Base-by-base conservation (phyloP, 176 grass and related monocot species). In the Metroxylon sagu region DNA sequence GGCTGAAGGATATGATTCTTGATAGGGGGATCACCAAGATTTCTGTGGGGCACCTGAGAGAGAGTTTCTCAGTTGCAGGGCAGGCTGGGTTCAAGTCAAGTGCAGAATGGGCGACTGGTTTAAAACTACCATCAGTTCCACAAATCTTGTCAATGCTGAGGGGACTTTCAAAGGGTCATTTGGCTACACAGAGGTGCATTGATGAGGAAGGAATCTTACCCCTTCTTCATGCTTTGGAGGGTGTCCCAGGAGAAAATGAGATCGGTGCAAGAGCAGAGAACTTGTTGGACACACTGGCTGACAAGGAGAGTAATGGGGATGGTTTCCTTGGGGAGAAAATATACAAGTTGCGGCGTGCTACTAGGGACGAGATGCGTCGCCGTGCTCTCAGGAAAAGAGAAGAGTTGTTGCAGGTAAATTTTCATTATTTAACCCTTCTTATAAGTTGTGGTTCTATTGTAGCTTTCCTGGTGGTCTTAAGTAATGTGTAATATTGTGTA, bases 221-320 rank as follows among this genome's bases (percentile, higher is more conserved):
- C 26, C 76, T 97, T 19, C 76, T 97, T 52, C 92, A 97, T 67
- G 80, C 92, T 82, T 85, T 97, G 56, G 92, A 97, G 71, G 78
- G 92, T 18, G 92, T 90, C 35, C 56, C 88, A 56, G 87, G 92
- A 62, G 92, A 97, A 71, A 91, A 97, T 59, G 92, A 97, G 64
- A 97, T 91, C 66, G 87, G 87, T 60, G 87, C 83, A 65, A 87
- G 88, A 82, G 92, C 92, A 50, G 92, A 97, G 75, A 97, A 97
- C 75, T 80, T 97, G 77, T 76, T 97, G 60, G 92, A 97, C 69
- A 88, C 92, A 2, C 75, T 97, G 53, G 92, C 92, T 16, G 90
- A 97, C 76, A 97, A 85, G 77, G 92, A 97, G 77, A 82, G 85
- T 66, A 88, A 91, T 63, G 86, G 92, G 18, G 83, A 96, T 72